Evolutionary conservation across 148 eudicot genomes (phyloP).

Genomic region (Simmondsia chinensis): DNA sequence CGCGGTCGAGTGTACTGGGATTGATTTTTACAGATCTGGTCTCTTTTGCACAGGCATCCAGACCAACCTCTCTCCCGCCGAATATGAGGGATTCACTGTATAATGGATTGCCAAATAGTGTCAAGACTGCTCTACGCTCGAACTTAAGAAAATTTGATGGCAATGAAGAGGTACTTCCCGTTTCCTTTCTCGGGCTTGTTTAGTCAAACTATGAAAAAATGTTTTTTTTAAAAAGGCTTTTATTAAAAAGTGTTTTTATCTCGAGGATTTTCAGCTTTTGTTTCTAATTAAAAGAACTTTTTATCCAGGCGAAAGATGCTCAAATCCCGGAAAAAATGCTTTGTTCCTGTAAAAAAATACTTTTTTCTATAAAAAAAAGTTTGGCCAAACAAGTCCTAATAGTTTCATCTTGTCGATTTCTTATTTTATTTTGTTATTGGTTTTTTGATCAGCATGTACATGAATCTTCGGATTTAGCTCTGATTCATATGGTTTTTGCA

Average conservation of each 20-base stretch:
- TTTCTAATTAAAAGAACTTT: too few species aligned
- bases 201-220: too few species aligned
- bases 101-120: conserved; percentile 59
- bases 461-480: background rate
- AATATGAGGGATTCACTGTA: conserved; percentile 78
- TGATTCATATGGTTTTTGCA: conserved; percentile 20
- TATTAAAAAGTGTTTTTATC: background rate
- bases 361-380: too few species aligned
- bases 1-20: background rate
- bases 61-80: conserved; percentile 81
- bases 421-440: too few species aligned
- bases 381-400: background rate
- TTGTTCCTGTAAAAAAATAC: too few species aligned
- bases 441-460: background rate
- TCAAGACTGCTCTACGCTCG: conserved; percentile 63
- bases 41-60: conserved; percentile 45
- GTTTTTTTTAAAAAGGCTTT: conserved; percentile 4
- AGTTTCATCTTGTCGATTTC: background rate
- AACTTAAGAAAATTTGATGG: conserved; percentile 36
- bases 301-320: too few species aligned
- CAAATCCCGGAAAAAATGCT: too few species aligned
- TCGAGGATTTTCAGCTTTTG: background rate
- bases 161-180: conserved; percentile 45
- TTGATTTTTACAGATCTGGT: conserved; percentile 1
- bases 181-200: background rate